phyloP scores from a whole-genome alignment of 495 filamentous ascomycete genomes.

The Pyrenula aspistea region DNA sequence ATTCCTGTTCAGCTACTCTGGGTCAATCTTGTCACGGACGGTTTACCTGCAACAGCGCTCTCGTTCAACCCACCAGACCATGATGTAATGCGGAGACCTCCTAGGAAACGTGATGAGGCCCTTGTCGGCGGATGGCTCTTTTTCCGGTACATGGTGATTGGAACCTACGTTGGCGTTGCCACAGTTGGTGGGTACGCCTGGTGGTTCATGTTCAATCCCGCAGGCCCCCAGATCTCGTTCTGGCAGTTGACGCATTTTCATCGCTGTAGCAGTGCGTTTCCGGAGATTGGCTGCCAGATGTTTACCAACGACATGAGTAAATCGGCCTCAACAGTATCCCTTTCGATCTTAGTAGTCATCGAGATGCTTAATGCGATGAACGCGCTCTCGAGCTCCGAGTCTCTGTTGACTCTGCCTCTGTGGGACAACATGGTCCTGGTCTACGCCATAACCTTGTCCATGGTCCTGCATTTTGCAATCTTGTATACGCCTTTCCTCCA shows the following conservation, averaged over 20 bases:
- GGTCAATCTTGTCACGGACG: constrained; percentile 98
- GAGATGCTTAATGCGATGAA: constrained; percentile 99
- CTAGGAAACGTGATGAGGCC: constrained; percentile 80
- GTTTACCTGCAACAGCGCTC: constrained; percentile 88
- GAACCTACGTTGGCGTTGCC: constrained; percentile 84
- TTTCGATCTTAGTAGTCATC: constrained; percentile 88
- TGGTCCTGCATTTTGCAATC: constrained; percentile 88
- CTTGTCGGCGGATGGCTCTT: constrained; percentile 93
- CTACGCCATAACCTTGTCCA: constrained; percentile 88
- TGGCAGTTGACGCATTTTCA: constrained; percentile 93
- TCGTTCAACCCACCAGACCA: constrained; percentile 97
- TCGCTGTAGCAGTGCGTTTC: constrained; percentile 73
- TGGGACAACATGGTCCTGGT: constrained; percentile 97
- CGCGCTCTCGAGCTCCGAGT: constrained; percentile 89
- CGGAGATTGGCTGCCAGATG: constrained; percentile 89
- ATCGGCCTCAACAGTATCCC: constrained; percentile 87
- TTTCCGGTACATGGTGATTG: constrained; percentile 95
- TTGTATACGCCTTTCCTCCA: constrained; percentile 90
- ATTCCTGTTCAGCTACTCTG: constrained; percentile 96
- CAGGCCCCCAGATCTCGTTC: constrained; percentile 87
- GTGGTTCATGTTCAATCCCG: constrained; percentile 97
- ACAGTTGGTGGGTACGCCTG: constrained; percentile 97
- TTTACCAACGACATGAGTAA: constrained; percentile 83
- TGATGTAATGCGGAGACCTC: constrained; percentile 89
- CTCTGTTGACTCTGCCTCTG: constrained; percentile 80